Percentiles rank a stretch among this genome's conserved stretches.
phyloP scores from a whole-genome alignment of 345 rosid genomes.

The Pseudoturritis turrita region DNA sequence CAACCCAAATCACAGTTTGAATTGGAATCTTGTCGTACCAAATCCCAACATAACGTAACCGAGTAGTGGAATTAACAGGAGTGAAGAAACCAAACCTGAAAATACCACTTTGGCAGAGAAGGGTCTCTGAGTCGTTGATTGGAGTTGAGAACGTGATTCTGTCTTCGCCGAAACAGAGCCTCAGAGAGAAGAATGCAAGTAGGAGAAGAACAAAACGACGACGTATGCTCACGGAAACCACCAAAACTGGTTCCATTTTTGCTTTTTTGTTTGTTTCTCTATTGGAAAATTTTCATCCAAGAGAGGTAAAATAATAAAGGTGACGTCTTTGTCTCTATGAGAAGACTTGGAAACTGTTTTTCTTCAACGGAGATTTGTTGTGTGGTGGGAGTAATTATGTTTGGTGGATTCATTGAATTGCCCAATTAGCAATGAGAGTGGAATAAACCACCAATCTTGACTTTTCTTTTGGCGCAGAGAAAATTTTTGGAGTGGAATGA shows the following conservation, averaged over 20 bases:
- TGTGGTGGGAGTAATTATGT: not conserved
- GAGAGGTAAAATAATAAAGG: not conserved
- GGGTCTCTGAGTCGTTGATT: conserved; percentile 37
- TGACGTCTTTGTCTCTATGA: conserved; percentile 1
- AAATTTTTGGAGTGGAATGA: not conserved
- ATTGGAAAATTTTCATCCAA: not conserved
- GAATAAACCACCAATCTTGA: conserved; percentile 18
- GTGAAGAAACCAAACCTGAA: conserved; percentile 59
- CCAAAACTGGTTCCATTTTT: not conserved
- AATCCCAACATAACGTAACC: conserved; percentile 46
- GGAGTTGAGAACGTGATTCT: conserved; percentile 30
- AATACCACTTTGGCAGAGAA: conserved; percentile 27
- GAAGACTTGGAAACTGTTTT: not conserved
- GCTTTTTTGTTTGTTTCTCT: not conserved
- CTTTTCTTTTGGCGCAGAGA: conserved; percentile 1
- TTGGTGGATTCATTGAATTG: conserved; percentile 14
- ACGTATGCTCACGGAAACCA: not conserved
- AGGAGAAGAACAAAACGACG: conserved; percentile 12
- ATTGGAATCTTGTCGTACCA: conserved; percentile 39
- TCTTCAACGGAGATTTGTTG: not conserved
- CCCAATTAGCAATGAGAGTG: not conserved
- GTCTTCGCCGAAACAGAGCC: conserved; percentile 26
- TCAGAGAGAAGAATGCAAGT: conserved; percentile 12
- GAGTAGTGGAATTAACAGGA: conserved; percentile 35
- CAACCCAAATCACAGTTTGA: conserved; percentile 46